Conservation (phyloP, 1,139 yeast genomes). For the Nadsonia commutata region DNA sequence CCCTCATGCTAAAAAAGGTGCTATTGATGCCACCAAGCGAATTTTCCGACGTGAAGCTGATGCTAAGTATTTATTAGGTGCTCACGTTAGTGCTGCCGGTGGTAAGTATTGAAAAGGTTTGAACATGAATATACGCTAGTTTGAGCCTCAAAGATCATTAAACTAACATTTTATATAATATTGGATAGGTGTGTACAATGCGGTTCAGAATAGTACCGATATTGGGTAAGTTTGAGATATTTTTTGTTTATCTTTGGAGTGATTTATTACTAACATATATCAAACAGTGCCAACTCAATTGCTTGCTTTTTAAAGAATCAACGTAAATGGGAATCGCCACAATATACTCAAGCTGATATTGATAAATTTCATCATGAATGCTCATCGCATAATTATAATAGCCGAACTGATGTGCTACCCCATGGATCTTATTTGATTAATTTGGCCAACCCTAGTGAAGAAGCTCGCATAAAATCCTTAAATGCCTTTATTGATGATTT, state of each 20-base stretch:
- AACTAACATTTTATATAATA: background rate
- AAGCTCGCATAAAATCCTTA: conserved; percentile 61
- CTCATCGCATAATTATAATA: conserved; percentile 47
- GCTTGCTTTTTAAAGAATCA: conserved; percentile 87
- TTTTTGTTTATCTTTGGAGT: background rate
- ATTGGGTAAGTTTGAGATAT: conserved; percentile 38
- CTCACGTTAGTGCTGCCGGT: conserved; percentile 24
- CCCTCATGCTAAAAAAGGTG: background rate
- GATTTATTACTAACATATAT: conserved; percentile 8
- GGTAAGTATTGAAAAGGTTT: conserved; percentile 12
- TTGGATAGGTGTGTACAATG: conserved; percentile 40
- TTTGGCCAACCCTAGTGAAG: conserved; percentile 77
- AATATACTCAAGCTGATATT: conserved; percentile 51
- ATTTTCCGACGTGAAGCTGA: background rate
- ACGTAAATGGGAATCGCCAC: conserved; percentile 80
- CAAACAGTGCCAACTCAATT: conserved; percentile 46
- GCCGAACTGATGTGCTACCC: conserved; percentile 61
- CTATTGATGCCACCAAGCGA: background rate
- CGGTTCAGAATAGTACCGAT: conserved; percentile 35
- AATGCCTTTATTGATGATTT: conserved; percentile 79
- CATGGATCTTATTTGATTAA: conserved; percentile 93
- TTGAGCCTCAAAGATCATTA: no score
- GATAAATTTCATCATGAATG: conserved; percentile 49
- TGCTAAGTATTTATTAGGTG: conserved; percentile 18
- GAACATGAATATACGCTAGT: background rate